A percentile compares a stretch with the other conserved stretches of the same genome.
Evolutionary conservation across 108 stramenopile species (phyloP).

Genomic region (Discostella stelligeroides): DNA sequence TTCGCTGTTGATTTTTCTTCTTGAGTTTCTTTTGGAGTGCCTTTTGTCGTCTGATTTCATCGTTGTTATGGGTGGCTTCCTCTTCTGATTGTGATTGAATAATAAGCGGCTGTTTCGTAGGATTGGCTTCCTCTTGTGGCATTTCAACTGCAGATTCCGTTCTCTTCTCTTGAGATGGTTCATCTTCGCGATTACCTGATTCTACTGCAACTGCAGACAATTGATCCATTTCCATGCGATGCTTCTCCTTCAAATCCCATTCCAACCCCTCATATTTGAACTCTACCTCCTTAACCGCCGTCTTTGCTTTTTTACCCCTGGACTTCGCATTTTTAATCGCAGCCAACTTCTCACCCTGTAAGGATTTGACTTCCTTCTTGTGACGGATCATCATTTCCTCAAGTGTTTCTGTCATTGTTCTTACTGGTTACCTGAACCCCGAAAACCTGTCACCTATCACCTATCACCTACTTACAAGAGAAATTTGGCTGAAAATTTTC

Average conservation of each 20-base stretch:
- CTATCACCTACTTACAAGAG: no score
- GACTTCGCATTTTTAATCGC: constrained; percentile 82
- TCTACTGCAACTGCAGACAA: no score
- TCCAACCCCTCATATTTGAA: constrained; percentile 50
- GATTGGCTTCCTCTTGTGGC: constrained; percentile 15
- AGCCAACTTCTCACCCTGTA: constrained; percentile 81
- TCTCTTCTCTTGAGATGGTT: constrained; percentile 6
- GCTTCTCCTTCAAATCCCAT: constrained; percentile 49
- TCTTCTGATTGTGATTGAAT: constrained; percentile 9
- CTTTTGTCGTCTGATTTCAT: constrained; percentile 63
- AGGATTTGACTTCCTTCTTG: constrained; percentile 80
- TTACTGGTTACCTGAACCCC: neutral
- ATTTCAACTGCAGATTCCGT: constrained; percentile 6
- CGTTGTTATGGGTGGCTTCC: constrained; percentile 21
- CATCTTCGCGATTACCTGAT: no score
- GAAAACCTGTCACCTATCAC: no score
- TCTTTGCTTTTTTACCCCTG: constrained; percentile 76
- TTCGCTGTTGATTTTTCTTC: constrained; percentile 56
- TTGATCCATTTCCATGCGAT: constrained; percentile 37
- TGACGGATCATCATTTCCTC: constrained; percentile 63
- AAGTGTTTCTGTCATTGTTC: constrained; percentile 29
- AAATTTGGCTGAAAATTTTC: no score
- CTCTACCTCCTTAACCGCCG: constrained; percentile 54
- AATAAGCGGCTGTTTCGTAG: neutral
- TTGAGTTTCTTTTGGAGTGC: constrained; percentile 64